Evolutionary conservation across 371 early-diverging fungal genomes (phyloP).

Genomic region (Quaeritorhiza haematococci): DNA sequence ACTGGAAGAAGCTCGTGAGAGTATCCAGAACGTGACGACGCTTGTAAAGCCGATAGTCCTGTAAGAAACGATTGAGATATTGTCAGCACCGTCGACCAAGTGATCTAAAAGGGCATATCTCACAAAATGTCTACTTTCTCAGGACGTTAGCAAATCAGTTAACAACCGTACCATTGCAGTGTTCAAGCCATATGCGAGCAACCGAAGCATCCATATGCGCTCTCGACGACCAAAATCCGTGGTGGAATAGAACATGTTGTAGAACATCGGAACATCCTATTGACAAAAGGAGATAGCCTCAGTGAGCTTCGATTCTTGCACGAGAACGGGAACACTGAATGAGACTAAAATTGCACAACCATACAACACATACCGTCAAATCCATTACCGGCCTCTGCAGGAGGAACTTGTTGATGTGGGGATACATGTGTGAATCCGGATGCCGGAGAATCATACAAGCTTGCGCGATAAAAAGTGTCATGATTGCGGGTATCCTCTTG

Average conservation of each 20-base stretch:
- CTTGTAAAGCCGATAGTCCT: conserved; percentile 64
- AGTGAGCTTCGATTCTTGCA: background rate
- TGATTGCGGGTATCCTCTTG: conserved; percentile 44
- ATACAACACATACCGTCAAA: conserved; percentile 47
- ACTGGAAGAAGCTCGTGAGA: conserved; percentile 58
- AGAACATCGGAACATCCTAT: conserved; percentile 77
- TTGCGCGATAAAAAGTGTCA: conserved; percentile 64
- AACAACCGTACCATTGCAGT: conserved; percentile 35
- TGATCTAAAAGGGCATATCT: background rate
- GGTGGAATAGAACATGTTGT: conserved; percentile 63
- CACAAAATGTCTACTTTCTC: background rate
- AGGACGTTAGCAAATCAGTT: no score
- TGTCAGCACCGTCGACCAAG: background rate
- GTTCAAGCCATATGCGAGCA: conserved; percentile 59
- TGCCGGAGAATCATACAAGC: conserved; percentile 54
- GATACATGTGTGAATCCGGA: conserved; percentile 72
- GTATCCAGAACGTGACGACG: conserved; percentile 68
- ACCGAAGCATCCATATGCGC: conserved; percentile 66
- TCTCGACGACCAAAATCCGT: conserved; percentile 60
- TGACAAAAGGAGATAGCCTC: no score
- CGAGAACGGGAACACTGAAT: background rate
- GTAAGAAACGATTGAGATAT: background rate
- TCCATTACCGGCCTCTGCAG: conserved; percentile 67
- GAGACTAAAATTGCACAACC: background rate
- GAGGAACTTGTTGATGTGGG: conserved; percentile 67